Conservation (phyloP, 495 filamentous ascomycete species). For the Immersiella caudata region DNA sequence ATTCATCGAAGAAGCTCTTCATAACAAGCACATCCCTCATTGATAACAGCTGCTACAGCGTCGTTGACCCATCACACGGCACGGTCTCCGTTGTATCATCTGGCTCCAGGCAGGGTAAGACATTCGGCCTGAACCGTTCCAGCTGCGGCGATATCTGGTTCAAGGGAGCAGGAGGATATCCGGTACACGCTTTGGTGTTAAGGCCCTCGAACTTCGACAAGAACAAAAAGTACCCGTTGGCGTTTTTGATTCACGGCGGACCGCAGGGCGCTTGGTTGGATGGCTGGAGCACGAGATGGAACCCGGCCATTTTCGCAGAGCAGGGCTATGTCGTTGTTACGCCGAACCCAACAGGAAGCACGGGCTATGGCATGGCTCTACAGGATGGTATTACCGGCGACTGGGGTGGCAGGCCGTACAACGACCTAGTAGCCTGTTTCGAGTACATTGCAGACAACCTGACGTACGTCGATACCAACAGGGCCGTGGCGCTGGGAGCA, state of each 20-base stretch:
- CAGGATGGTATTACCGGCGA: conserved; percentile 73
- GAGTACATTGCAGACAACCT: conserved; percentile 74
- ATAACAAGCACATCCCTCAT: conserved; percentile 66
- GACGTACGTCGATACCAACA: conserved; percentile 71
- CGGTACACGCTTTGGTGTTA: conserved; percentile 78
- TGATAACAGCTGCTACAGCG: conserved; percentile 69
- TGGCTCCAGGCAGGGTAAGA: conserved; percentile 64
- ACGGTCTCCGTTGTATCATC: conserved; percentile 61
- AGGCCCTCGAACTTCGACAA: conserved; percentile 79
- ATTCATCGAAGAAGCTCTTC: conserved; percentile 57
- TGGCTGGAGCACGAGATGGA: conserved; percentile 87
- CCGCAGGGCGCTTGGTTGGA: conserved; percentile 86
- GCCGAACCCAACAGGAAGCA: conserved; percentile 89
- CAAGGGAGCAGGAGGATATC: conserved; percentile 50
- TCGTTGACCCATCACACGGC: conserved; percentile 57
- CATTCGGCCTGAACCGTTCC: conserved; percentile 65
- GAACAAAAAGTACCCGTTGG: conserved; percentile 75
- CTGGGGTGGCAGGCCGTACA: conserved; percentile 81
- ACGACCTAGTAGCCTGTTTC: conserved; percentile 78
- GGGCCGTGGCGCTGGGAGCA: conserved; percentile 81
- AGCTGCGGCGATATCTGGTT: conserved; percentile 77
- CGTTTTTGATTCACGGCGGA: conserved; percentile 85
- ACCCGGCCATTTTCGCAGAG: conserved; percentile 87
- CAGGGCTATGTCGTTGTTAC: conserved; percentile 86
- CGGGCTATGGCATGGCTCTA: conserved; percentile 80